Conservation (phyloP, 352 stramenopile genomes). For the Phytophthora crassamura region DNA sequence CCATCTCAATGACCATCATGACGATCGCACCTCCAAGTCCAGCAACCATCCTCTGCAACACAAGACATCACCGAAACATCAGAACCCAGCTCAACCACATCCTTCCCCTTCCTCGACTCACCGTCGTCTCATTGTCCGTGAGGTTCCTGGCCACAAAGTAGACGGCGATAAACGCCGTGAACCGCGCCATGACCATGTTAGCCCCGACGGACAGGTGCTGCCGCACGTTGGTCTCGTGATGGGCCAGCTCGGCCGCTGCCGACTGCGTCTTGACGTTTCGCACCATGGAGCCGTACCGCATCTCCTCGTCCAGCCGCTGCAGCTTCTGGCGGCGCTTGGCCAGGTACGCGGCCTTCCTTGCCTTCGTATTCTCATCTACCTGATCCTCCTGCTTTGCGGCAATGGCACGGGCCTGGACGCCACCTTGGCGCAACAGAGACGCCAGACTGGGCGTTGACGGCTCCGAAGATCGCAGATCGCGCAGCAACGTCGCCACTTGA, state of each 20-base stretch:
- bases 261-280: constrained; percentile 70
- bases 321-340: constrained; percentile 65
- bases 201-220: constrained; percentile 85
- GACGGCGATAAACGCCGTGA: constrained; percentile 81
- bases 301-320: constrained; percentile 81
- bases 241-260: constrained; percentile 49
- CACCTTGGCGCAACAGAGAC: constrained; percentile 32
- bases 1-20: constrained; percentile 92
- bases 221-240: constrained; percentile 68
- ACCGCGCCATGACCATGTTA: constrained; percentile 86
- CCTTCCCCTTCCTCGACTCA: neutral
- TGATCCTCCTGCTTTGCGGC: constrained; percentile 1
- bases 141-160: constrained; percentile 78
- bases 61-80: constrained; percentile 11
- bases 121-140: constrained; percentile 80
- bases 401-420: constrained; percentile 14
- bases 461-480: constrained; percentile 27
- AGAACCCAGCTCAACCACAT: neutral
- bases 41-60: constrained; percentile 60
- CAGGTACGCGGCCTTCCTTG: constrained; percentile 46
- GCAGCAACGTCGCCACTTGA: constrained; percentile 28
- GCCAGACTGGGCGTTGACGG: constrained; percentile 31
- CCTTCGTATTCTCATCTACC: constrained; percentile 12
- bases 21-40: constrained; percentile 74
- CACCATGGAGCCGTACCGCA: constrained; percentile 78